Base-by-base conservation (phyloP, 1,284 basidiomycete genomes). In the Malassezia arunalokei region DNA sequence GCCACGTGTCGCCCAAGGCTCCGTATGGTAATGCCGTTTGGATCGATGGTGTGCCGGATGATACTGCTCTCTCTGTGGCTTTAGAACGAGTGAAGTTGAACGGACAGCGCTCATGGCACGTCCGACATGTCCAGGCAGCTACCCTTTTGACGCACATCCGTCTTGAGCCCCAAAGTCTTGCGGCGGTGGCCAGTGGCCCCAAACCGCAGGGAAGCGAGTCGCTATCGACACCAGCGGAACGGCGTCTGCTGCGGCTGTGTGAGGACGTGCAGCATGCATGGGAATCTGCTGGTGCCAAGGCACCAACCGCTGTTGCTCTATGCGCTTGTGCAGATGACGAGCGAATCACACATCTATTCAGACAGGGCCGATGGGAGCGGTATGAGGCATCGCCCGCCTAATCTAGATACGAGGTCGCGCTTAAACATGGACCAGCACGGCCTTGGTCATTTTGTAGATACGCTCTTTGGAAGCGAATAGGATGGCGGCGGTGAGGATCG, bases 391-490 rank as follows among this genome's bases (percentile, higher is more conserved):
- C 20, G 4, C 20, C 4, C 20, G 20, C 20, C 20, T 24, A 4
- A 24, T 24, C 20, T 24, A 24, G 20, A 24, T 24, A 24, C 20
- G 4, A 24, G 20, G 20, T 24, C 20, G 20, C 20, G 20, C 6
- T 40, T 40, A 40, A 2, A 24, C 39, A n/a, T 24, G 14, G 8
- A 24, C 20, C n/a, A 40, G 39, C 24, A 14, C 24, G 2, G 29
- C 20, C 57, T 66, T 66, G 43, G 64, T 66, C 6, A 63, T 45
- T 32, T 51, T 56, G 47, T 66, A 71, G 14, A 71, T 63, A 44
- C 65, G 60, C 56, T 72, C 71, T 63, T 73, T 72, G 40, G 57
- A 60, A 20, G 62, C 58, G 39, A 73, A 73, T n/a, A 73, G 59
- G 35, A 73, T 69, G 2, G 68, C 71, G 8, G 71, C 71, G 3